Evolutionary conservation across 1,284 basidiomycete species (phyloP), one percentile per base, ranked within the genome.

Genomic region (Heterobasidion parviporum): DNA sequence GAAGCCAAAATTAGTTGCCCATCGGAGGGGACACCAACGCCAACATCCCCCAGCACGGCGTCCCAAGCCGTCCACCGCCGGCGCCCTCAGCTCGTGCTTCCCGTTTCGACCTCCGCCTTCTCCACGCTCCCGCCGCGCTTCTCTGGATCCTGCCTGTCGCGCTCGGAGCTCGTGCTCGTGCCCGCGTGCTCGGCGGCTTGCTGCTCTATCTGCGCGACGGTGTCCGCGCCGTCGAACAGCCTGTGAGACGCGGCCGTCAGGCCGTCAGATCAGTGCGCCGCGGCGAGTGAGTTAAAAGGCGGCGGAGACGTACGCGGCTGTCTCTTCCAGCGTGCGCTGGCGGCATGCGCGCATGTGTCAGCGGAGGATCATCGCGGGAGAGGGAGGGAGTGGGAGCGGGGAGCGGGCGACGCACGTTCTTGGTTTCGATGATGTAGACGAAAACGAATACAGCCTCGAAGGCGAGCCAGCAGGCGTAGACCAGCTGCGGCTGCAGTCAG

Each of bases 361-460:
- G 26, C 14, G 49, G 8, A 1, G 5, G 26, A 3, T 26, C 26
- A 5, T 26, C 26, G 5, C 26, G 12, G 43, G 52, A 18, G n/a
- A 26, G 15, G 20, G 14, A 10, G 45, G 32, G 15, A 7, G n/a
- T 10, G 10, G 34, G 4, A 52, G 12, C 8, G 5, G 10, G n/a
- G 4, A 52, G 12, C 8, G 5, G 10, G n/a, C 2, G 14, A 33
- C 45, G 32, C 43, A 54, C 53, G 26, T 54, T 54, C 74, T 82
- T 86, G 53, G 87, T 90, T 74, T 89, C 87, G 58, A 88, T 68
- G 65, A 89, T 68, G 68, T 79, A 85, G 70, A 83, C 70, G 72
- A 77, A 87, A 64, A 82, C 69, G 75, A 80, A 87, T 38, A 78
- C 72, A 57, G 76, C 65, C 71, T 89, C 84, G 65, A 81, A 80